Evolutionary conservation across 768 basidiomycete species (phyloP).

Genomic region (Lactifluus pinguis): DNA sequence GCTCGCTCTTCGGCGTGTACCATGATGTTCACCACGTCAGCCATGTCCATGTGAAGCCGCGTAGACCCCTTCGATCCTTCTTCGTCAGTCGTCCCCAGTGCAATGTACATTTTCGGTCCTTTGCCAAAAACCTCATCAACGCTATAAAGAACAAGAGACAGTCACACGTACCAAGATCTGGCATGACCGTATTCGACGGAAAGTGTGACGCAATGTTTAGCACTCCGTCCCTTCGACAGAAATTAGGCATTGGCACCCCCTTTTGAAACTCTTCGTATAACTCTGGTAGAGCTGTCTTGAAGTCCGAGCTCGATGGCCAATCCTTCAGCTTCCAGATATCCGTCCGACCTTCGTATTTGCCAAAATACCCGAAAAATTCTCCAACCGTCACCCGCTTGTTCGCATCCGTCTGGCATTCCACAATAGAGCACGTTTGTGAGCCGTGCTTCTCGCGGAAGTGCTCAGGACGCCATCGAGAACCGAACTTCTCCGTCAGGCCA

Average conservation of each 20-base stretch:
- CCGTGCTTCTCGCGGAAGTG: slow-evolving; percentile 69
- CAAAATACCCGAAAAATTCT: slow-evolving; percentile 76
- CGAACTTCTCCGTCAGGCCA: slow-evolving; percentile 50
- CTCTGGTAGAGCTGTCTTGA: slow-evolving; percentile 74
- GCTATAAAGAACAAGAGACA: not conserved
- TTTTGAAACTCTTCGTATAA: slow-evolving; percentile 78
- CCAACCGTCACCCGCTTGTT: slow-evolving; percentile 56
- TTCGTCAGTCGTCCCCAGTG: slow-evolving; percentile 54
- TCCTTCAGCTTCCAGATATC: slow-evolving; percentile 81
- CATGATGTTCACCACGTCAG: slow-evolving; percentile 85
- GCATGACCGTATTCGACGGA: slow-evolving; percentile 65
- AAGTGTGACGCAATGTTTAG: slow-evolving; percentile 88
- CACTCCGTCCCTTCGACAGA: slow-evolving; percentile 83
- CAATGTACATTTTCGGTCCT: slow-evolving; percentile 58
- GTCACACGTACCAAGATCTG: slow-evolving; percentile 58
- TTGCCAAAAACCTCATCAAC: not conserved
- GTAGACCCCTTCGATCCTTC: slow-evolving; percentile 71
- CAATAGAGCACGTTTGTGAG: slow-evolving; percentile 53
- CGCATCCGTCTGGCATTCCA: slow-evolving; percentile 73
- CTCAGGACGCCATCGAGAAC: slow-evolving; percentile 71
- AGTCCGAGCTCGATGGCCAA: slow-evolving; percentile 87
- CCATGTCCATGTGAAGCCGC: slow-evolving; percentile 85
- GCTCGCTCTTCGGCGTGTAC: slow-evolving; percentile 53
- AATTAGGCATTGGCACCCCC: slow-evolving; percentile 81
- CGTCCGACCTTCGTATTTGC: slow-evolving; percentile 47